phyloP scores from a whole-genome alignment of 352 stramenopile species.

The Pythium volutum region DNA sequence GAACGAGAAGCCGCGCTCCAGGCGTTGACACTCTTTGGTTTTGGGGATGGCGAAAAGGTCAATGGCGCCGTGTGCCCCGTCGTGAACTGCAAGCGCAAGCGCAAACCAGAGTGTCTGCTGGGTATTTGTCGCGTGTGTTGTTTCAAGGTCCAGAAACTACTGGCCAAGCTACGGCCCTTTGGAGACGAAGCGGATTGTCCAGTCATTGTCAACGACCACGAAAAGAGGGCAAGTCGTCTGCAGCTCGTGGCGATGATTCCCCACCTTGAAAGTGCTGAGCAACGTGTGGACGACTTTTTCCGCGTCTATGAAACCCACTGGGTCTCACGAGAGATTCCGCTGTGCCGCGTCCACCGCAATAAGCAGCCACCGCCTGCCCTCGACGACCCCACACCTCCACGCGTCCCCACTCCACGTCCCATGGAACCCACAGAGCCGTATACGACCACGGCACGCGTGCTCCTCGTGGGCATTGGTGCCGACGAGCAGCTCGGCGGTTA shows the following conservation, averaged over 20 bases:
- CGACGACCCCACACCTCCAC: background rate
- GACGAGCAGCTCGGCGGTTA: constrained; percentile 96
- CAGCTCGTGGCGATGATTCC: constrained; percentile 31
- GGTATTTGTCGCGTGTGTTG: constrained; percentile 53
- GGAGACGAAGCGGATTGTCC: no score
- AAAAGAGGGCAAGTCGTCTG: constrained; percentile 10
- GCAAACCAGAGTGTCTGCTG: constrained; percentile 40
- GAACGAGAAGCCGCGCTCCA: constrained; percentile 28
- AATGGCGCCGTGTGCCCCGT: constrained; percentile 36
- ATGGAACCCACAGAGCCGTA: constrained; percentile 17
- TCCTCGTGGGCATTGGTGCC: constrained; percentile 93
- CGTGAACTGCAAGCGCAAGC: constrained; percentile 37
- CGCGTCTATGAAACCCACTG: constrained; percentile 2
- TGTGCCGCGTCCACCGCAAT: constrained; percentile 36
- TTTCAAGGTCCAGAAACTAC: constrained; percentile 38
- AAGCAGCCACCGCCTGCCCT: constrained; percentile 6
- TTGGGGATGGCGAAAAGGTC: background rate
- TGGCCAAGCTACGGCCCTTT: constrained; percentile 11
- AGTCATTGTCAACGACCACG: constrained; percentile 13
- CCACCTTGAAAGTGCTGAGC: constrained; percentile 8
- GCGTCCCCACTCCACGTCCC: background rate
- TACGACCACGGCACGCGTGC: constrained; percentile 51
- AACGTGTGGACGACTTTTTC: constrained; percentile 16
- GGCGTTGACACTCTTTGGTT: constrained; percentile 30
- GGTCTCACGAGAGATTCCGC: background rate